Evolutionary conservation across 2,329 filamentous ascomycete genomes (phyloP).

Genomic region (Bipolaris victoriae): DNA sequence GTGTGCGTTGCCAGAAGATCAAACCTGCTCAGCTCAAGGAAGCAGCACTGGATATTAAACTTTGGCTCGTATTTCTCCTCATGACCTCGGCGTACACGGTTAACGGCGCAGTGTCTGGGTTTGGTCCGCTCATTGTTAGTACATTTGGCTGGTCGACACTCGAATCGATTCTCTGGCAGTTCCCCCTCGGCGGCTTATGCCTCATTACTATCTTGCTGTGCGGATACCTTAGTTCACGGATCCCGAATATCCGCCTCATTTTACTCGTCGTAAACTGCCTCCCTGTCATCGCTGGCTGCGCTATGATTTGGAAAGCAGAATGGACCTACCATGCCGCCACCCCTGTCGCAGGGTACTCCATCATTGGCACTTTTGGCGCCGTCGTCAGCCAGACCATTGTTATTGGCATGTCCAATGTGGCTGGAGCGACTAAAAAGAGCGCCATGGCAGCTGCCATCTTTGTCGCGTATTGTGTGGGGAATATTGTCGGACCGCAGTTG

Average conservation of each 20-base stretch:
- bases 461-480: conserved; percentile 76
- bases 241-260: conserved; percentile 68
- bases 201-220: conserved; percentile 69
- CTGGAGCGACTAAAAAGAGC: conserved; percentile 78
- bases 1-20: conserved; percentile 59
- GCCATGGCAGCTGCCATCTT: conserved; percentile 77
- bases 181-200: conserved; percentile 73
- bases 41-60: conserved; percentile 54
- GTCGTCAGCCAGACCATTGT: conserved; percentile 69
- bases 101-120: conserved; percentile 53
- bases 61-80: conserved; percentile 50
- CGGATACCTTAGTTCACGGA: conserved; percentile 66
- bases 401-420: conserved; percentile 70
- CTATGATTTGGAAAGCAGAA: conserved; percentile 72
- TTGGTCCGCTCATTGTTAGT: conserved; percentile 46
- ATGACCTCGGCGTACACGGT: conserved; percentile 63
- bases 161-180: conserved; percentile 63
- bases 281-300: conserved; percentile 75
- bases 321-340: conserved; percentile 69
- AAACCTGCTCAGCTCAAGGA: conserved; percentile 60
- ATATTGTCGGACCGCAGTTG: conserved; percentile 77
- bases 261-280: conserved; percentile 71
- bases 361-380: conserved; percentile 75
- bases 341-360: conserved; percentile 72
- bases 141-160: conserved; percentile 53